These are phyloP conservation scores for Aspergillus hiratsukae DNA, from an alignment of 2,329 filamentous ascomycete genomes.

Conservation along the genomic window DNA sequence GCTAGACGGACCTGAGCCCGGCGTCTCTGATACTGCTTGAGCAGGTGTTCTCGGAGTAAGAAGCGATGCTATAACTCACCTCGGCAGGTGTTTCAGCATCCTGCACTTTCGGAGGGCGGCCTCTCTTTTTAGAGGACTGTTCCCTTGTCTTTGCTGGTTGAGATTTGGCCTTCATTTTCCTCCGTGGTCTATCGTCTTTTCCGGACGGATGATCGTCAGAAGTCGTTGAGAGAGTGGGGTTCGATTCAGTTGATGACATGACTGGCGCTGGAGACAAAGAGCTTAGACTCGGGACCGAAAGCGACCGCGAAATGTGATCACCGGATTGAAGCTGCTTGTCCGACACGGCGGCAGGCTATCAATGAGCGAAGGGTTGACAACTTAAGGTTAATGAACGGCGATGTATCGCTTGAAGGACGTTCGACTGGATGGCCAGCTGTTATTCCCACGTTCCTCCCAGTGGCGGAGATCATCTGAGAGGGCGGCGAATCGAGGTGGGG, in stretches of 20 bases:
- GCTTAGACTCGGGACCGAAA: not conserved
- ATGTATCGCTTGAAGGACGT: no score
- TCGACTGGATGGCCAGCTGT: no score
- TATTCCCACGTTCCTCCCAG: not conserved
- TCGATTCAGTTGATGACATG: not conserved
- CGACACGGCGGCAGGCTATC: not conserved
- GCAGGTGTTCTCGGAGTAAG: constrained; percentile 33
- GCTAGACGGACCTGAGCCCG: constrained; percentile 2
- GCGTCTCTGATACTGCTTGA: constrained; percentile 35
- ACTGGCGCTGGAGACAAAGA: not conserved
- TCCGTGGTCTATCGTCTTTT: not conserved
- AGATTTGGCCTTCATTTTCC: not conserved
- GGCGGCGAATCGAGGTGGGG: no score
- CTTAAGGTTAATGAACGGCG: not conserved
- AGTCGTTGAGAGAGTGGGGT: not conserved
- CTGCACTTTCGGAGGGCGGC: not conserved
- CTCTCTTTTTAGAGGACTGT: not conserved
- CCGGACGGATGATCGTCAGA: not conserved
- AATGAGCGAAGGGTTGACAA: not conserved
- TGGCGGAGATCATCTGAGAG: no score
- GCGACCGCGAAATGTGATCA: not conserved
- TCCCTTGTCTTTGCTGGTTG: not conserved
- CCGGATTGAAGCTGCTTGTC: not conserved
- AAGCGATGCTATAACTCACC: constrained; percentile 10
- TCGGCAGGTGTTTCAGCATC: not conserved